These are phyloP conservation scores for Miscanthus lutarioriparius DNA, from an alignment of 176 grass and related monocot species.

Conservation along the genomic window DNA sequence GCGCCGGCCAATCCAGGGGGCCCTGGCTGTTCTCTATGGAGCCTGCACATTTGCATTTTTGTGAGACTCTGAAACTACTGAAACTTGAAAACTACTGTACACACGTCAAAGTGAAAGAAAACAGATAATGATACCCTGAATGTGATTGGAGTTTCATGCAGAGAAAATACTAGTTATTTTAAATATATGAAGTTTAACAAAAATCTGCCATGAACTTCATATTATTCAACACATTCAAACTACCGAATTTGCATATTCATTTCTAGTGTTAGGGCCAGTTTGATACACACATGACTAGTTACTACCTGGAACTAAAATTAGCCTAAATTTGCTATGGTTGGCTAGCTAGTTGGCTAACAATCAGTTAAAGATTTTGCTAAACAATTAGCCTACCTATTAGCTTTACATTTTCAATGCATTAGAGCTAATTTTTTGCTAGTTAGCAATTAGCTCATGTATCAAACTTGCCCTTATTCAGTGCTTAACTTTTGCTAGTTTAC, in stretches of 20 bases:
- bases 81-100: neutral
- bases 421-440: too few relatives aligned
- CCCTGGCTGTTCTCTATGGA: conserved; percentile 42
- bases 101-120: neutral
- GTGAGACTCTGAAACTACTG: neutral
- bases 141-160: neutral
- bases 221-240: too few relatives aligned
- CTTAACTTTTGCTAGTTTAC: neutral
- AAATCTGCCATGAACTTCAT: neutral
- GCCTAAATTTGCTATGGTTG: too few relatives aligned
- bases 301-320: too few relatives aligned
- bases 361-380: too few relatives aligned
- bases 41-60: conserved; percentile 17
- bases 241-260: neutral
- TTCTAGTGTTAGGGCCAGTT: too few relatives aligned
- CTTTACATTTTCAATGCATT: too few relatives aligned
- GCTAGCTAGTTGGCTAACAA: too few relatives aligned
- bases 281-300: too few relatives aligned
- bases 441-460: too few relatives aligned
- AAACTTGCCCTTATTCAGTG: neutral
- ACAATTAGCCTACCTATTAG: too few relatives aligned
- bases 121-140: neutral
- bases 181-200: too few relatives aligned
- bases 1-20: conserved; percentile 45
- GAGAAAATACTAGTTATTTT: neutral